Percentiles rank a stretch among this genome's conserved stretches.
phyloP scores from a whole-genome alignment of 345 rosid genomes.

The Eucalyptus virginea region DNA sequence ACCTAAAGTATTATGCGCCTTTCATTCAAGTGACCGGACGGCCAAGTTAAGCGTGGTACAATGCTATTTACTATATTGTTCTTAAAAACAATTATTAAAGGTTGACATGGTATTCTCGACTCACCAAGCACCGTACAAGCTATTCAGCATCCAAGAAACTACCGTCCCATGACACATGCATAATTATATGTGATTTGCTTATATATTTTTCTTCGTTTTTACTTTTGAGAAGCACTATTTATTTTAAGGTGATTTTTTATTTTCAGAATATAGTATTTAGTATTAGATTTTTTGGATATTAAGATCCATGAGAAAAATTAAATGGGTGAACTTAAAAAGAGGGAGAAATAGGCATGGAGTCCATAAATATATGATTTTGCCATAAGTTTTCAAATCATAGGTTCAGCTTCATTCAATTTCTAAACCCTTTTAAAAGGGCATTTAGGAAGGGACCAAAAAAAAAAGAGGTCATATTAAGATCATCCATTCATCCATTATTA shows the following conservation, averaged over 20 bases:
- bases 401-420: neutral
- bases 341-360: neutral
- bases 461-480: neutral
- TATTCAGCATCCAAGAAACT: accelerated
- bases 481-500: neutral
- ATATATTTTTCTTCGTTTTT: neutral
- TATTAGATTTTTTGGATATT: neutral
- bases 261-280: accelerated
- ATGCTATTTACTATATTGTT: too few species aligned
- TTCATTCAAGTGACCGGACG: too few species aligned
- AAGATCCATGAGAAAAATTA: neutral
- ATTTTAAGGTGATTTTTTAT: neutral
- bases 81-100: too few species aligned
- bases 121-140: accelerated
- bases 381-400: neutral
- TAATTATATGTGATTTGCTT: too few species aligned
- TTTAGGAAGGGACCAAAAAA: neutral
- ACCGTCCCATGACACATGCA: accelerated
- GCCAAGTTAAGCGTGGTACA: accelerated
- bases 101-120: too few species aligned
- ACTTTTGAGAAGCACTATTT: neutral
- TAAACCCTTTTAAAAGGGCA: neutral
- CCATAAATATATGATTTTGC: neutral
- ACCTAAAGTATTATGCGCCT: too few species aligned
- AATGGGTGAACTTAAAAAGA: neutral